Evolutionary conservation across 331 rosid genomes (phyloP), one percentile per base, ranked within the genome.

Genomic region (Phaseolus coccineus): DNA sequence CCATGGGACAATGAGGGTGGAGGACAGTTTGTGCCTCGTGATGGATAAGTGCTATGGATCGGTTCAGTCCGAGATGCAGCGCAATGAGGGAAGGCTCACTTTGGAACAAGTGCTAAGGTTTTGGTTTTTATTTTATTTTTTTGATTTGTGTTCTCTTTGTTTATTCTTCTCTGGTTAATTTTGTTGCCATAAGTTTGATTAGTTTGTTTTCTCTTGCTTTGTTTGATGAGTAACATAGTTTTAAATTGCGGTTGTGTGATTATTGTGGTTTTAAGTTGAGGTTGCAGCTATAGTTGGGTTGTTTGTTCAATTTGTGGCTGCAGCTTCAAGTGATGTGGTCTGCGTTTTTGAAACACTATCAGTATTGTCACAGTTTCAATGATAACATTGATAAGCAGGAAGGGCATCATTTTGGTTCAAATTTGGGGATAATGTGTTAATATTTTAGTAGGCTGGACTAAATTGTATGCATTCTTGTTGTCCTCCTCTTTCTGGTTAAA

Each of bases 101-200:
- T 83, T 95, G 93, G 99, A 95, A 87, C 99, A 95, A 91, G 96
- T 95, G 42, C 83, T 93, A 82, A 93, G 99, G 99, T 95, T 87
- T 71, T 71, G 57, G 16, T 19, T 0, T 27, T 44, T 58, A 4
- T 12, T 76, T 74, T 7, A 14, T 1, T 64, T 0, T 48, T 62
- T 51, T 55, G 63, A 59, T 66, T 81, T 51, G 30, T 50, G 19
- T 72, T 77, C 31, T 30, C 39, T 70, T 25, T 11, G 50, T 35
- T 64, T 48, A 15, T 61, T 71, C 10, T 62, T 31, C 3, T 40
- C 3, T 40, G 51, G 27, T 52, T 70, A 40, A 19, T 50, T 46
- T 69, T 46, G 40, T 52, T 52, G 76, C 24, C 16, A 63, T 77
- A 31, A 59, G 8, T 70, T 58, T 33, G 55, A 25, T 59, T 69